Conservation (phyloP, 2,329 filamentous ascomycete genomes). For the Microascus cirrosus region DNA sequence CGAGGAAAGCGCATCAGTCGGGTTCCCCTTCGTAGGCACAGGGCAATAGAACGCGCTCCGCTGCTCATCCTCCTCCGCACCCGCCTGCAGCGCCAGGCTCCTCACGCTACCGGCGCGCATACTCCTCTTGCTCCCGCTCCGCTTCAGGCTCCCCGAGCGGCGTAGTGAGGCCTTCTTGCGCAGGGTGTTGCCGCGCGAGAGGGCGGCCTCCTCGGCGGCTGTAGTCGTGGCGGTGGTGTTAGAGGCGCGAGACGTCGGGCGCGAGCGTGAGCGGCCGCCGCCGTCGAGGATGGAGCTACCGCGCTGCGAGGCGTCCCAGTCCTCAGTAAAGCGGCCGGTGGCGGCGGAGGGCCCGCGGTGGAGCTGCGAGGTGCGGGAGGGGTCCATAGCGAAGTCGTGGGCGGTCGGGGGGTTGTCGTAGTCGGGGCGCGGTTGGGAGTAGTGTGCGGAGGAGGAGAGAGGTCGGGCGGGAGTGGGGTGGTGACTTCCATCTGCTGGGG, state of each 20-base stretch:
- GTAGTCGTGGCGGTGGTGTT: slow-evolving; percentile 45
- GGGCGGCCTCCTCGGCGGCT: slow-evolving; percentile 27
- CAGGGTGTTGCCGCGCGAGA: slow-evolving; percentile 56
- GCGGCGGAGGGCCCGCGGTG: neutral
- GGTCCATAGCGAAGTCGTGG: neutral
- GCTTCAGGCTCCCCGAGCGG: slow-evolving; percentile 61
- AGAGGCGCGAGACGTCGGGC: slow-evolving; percentile 40
- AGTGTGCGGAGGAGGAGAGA: neutral
- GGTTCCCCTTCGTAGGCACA: slow-evolving; percentile 75
- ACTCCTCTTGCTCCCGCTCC: slow-evolving; percentile 70
- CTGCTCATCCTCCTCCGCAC: slow-evolving; percentile 53
- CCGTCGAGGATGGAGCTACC: slow-evolving; percentile 53
- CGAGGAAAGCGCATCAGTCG: slow-evolving; percentile 76
- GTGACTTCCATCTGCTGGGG: neutral
- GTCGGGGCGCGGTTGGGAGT: neutral
- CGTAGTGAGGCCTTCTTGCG: slow-evolving; percentile 81
- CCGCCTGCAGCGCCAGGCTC: slow-evolving; percentile 64
- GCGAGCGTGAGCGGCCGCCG: slow-evolving; percentile 9
- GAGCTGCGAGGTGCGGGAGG: neutral
- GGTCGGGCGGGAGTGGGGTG: neutral
- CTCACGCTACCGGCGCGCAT: slow-evolving; percentile 78
- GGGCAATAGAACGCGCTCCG: slow-evolving; percentile 85
- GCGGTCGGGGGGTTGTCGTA: neutral
- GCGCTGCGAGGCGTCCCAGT: slow-evolving; percentile 59
- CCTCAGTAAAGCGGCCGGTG: slow-evolving; percentile 51